Evolutionary conservation across 1,284 basidiomycete species (phyloP).

Genomic region (Ganoderma lucidum): DNA sequence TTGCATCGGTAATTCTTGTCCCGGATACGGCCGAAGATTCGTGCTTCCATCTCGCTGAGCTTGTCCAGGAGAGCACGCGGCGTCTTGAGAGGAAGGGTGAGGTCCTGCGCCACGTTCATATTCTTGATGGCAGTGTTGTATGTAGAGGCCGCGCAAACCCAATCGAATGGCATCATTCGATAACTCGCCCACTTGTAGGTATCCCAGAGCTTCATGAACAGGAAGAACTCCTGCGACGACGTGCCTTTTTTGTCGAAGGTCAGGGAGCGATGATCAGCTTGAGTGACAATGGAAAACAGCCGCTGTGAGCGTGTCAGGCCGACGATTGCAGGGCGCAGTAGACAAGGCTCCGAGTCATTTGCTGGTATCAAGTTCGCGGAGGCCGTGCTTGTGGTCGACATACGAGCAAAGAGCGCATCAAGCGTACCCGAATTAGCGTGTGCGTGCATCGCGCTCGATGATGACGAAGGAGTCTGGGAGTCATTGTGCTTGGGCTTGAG

Average conservation of each 20-base stretch:
- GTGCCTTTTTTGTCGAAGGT: not conserved
- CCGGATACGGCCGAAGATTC: not conserved
- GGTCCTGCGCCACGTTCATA: not conserved
- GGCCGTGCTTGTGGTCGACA: too few relatives aligned
- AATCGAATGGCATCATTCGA: slow-evolving; percentile 21
- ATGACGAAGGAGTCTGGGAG: too few relatives aligned
- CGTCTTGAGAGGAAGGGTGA: not conserved
- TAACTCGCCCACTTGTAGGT: slow-evolving; percentile 20
- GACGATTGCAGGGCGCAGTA: not conserved
- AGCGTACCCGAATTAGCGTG: too few relatives aligned
- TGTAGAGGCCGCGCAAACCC: slow-evolving; percentile 14
- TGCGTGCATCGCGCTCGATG: too few relatives aligned
- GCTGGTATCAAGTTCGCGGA: too few relatives aligned
- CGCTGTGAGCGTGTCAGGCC: not conserved
- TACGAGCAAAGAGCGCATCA: too few relatives aligned
- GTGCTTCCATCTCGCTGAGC: slow-evolving; percentile 2
- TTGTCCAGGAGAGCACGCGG: slow-evolving; percentile 8
- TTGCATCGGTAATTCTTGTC: not conserved
- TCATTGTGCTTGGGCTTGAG: too few relatives aligned
- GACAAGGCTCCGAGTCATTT: not conserved
- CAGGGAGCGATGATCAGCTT: not conserved
- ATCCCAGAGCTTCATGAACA: slow-evolving; percentile 25
- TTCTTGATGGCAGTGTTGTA: slow-evolving; percentile 10
- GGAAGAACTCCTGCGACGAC: slow-evolving; percentile 15
- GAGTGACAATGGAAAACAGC: not conserved